Evolutionary conservation across 441 rosid genomes (phyloP).

Genomic region (Populus hybrid): DNA sequence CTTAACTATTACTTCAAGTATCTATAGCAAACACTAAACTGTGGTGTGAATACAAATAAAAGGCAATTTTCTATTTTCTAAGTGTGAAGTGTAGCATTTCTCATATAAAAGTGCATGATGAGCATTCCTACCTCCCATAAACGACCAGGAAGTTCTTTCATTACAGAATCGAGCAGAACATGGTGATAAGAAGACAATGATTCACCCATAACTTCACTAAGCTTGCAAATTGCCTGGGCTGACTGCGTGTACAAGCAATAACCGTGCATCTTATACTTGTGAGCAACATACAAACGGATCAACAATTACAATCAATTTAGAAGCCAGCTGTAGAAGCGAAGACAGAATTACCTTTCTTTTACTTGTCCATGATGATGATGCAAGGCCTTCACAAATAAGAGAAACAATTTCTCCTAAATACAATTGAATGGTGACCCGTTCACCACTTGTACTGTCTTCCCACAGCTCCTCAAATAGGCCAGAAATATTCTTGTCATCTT

Average conservation of each 20-base stretch:
- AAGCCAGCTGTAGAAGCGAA: slow-evolving; percentile 12
- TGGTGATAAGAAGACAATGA: slow-evolving; percentile 63
- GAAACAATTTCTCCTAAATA: slow-evolving; percentile 77
- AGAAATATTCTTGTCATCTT: slow-evolving; percentile 83
- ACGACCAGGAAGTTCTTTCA: slow-evolving; percentile 90
- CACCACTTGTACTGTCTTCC: slow-evolving; percentile 94
- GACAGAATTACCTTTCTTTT: slow-evolving; percentile 61
- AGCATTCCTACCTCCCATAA: slow-evolving; percentile 78
- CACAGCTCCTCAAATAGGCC: slow-evolving; percentile 91
- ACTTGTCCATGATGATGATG: slow-evolving; percentile 91
- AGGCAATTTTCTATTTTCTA: not conserved
- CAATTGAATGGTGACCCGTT: slow-evolving; percentile 76
- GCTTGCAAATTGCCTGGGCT: slow-evolving; percentile 80
- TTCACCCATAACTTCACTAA: slow-evolving; percentile 81
- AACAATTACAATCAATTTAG: slow-evolving; percentile 7
- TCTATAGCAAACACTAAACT: not conserved
- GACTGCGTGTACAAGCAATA: slow-evolving; percentile 49
- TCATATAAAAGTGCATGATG: slow-evolving; percentile 8
- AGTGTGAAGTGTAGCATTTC: slow-evolving; percentile 7
- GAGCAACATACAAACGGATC: slow-evolving; percentile 12
- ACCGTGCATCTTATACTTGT: slow-evolving; percentile 10
- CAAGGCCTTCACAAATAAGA: slow-evolving; percentile 68
- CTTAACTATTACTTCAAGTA: not conserved
- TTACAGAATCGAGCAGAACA: slow-evolving; percentile 57
- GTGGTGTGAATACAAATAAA: not conserved